These are phyloP conservation scores for Plasmodium inui DNA, from an alignment of 169 alveolate species.

Conservation along the genomic window DNA sequence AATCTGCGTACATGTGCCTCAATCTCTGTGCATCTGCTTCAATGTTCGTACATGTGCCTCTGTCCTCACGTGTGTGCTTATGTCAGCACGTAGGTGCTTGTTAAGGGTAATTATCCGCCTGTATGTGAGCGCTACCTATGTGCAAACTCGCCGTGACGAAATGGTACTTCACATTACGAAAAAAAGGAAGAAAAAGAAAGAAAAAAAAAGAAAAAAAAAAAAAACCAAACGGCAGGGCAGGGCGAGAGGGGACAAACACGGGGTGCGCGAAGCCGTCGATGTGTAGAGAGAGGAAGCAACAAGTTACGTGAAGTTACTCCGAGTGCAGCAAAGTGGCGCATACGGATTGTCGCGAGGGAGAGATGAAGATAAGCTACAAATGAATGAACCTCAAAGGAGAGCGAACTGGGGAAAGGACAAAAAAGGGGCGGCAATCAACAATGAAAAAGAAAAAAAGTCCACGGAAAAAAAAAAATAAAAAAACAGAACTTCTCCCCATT, in stretches of 20 bases:
- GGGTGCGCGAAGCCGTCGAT: background rate
- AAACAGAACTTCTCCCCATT: background rate
- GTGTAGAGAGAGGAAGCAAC: background rate
- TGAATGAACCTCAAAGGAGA: background rate
- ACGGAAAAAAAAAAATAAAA: background rate
- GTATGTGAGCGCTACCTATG: background rate
- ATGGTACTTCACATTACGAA: background rate
- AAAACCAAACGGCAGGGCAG: background rate
- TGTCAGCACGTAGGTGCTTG: background rate
- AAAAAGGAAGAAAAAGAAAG: background rate
- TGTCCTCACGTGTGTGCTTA: background rate
- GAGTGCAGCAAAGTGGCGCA: background rate
- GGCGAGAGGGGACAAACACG: background rate
- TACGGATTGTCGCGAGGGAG: background rate
- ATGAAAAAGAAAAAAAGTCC: background rate
- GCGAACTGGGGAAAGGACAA: background rate
- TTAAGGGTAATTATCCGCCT: background rate
- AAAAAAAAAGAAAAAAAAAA: slow-evolving; percentile 16
- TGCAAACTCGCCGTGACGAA: background rate
- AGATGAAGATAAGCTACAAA: background rate
- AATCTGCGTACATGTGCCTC: too few relatives aligned
- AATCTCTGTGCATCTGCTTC: too few relatives aligned
- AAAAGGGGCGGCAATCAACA: background rate
- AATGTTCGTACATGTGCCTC: too few relatives aligned
- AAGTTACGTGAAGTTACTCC: background rate